Evolutionary conservation across 2,329 filamentous ascomycete genomes (phyloP).

Genomic region (Alternaria sp.): DNA sequence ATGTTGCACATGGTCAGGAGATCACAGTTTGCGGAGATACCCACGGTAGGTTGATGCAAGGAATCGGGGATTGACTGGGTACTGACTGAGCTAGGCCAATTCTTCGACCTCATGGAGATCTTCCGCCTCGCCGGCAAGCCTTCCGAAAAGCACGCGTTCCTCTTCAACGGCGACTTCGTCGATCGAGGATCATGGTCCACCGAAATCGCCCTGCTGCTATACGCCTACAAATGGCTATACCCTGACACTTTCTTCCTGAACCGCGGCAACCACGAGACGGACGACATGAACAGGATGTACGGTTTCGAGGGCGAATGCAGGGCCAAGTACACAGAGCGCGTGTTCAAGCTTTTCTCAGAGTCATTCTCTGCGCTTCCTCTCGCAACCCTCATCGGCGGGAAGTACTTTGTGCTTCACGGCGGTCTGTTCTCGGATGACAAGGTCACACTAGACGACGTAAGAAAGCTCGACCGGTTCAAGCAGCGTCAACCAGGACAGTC

Average conservation of each 20-base stretch:
- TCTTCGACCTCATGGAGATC: constrained; percentile 95
- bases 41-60: constrained; percentile 69
- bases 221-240: constrained; percentile 95
- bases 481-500: constrained; percentile 92
- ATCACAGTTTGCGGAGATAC: constrained; percentile 98
- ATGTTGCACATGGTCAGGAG: constrained; percentile 77
- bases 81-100: constrained; percentile 74
- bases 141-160: constrained; percentile 84
- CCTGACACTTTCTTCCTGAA: constrained; percentile 93
- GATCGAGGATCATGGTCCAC: constrained; percentile 97
- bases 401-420: constrained; percentile 91
- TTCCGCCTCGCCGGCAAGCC: constrained; percentile 91
- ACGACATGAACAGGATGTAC: constrained; percentile 99
- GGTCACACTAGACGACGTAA: constrained; percentile 88
- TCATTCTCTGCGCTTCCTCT: constrained; percentile 94
- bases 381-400: constrained; percentile 88
- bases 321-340: constrained; percentile 94
- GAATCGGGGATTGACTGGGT: neutral
- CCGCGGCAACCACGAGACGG: constrained; percentile 97
- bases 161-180: constrained; percentile 99
- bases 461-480: constrained; percentile 87
- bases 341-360: constrained; percentile 98
- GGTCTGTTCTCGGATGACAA: constrained; percentile 97
- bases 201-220: constrained; percentile 93
- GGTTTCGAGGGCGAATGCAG: constrained; percentile 99